Conservation (phyloP, 768 basidiomycete genomes). For the Rhodotorula kratochvilovae region DNA sequence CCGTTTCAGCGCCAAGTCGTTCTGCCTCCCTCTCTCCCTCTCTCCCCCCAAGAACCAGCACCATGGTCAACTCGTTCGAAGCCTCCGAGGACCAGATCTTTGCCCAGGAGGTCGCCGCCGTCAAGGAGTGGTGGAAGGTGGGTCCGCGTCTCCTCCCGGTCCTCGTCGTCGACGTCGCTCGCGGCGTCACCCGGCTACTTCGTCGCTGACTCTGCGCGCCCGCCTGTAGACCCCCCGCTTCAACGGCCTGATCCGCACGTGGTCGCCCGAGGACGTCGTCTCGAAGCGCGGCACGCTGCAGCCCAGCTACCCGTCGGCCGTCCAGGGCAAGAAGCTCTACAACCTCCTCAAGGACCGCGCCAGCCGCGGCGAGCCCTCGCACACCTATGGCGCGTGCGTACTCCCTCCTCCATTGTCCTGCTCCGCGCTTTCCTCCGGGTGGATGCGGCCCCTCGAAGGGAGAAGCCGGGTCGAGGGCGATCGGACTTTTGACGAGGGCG, state of each 20-base stretch:
- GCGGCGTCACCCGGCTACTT: background rate
- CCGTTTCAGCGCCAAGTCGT: background rate
- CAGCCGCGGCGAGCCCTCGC: slow-evolving; percentile 71
- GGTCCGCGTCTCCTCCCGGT: slow-evolving; percentile 22
- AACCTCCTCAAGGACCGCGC: slow-evolving; percentile 68
- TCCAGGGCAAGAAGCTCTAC: slow-evolving; percentile 83
- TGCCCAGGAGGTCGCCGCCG: slow-evolving; percentile 71
- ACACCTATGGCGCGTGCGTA: slow-evolving; percentile 97
- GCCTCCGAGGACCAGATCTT: slow-evolving; percentile 56
- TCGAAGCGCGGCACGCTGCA: slow-evolving; percentile 83
- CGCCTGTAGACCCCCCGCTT: slow-evolving; percentile 71
- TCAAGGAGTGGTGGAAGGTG: slow-evolving; percentile 93
- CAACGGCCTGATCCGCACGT: slow-evolving; percentile 77
- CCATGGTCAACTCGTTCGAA: slow-evolving; percentile 32
- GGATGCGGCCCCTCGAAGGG: background rate
- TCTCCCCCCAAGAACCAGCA: background rate
- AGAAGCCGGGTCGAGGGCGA: background rate
- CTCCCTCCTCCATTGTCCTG: background rate
- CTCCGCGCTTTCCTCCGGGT: background rate
- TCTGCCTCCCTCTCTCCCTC: background rate
- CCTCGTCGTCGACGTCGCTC: background rate
- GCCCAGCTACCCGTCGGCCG: slow-evolving; percentile 78
- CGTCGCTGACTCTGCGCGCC: background rate
- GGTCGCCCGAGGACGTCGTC: slow-evolving; percentile 88
- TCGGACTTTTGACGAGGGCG: background rate